These are phyloP conservation scores for Aristolochia californica DNA, from an alignment of 164 flowering plant species.

Conservation along the genomic window DNA sequence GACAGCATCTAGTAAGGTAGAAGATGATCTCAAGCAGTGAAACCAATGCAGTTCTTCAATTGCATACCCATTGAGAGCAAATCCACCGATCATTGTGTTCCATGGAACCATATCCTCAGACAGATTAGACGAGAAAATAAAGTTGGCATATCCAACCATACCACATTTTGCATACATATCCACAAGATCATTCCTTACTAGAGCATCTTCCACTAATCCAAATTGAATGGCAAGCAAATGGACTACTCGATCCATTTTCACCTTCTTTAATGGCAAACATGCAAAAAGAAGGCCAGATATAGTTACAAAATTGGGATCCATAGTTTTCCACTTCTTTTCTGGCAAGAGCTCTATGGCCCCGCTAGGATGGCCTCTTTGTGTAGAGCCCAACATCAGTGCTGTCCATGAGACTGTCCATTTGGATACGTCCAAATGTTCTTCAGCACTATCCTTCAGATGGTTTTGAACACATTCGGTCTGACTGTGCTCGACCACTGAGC, in stretches of 20 bases:
- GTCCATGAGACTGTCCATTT: no score
- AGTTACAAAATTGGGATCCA: no score
- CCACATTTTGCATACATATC: constrained; percentile 67
- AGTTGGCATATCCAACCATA: constrained; percentile 33
- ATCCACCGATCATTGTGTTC: constrained; percentile 68
- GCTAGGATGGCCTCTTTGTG: no score
- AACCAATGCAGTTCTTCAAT: constrained; percentile 39
- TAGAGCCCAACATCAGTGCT: no score
- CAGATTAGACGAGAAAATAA: constrained; percentile 31
- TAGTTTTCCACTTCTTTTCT: no score
- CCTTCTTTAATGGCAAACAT: constrained; percentile 15
- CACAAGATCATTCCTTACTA: constrained; percentile 51
- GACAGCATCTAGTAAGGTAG: constrained; percentile 40
- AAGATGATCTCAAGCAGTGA: constrained; percentile 33
- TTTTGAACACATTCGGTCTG: no score
- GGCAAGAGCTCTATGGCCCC: no score
- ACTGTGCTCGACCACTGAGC: no score
- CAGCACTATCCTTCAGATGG: no score
- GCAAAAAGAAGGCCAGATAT: no score
- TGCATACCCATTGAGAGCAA: constrained; percentile 36
- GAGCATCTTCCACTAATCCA: constrained; percentile 30
- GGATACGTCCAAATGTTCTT: no score
- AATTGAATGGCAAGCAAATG: constrained; percentile 43
- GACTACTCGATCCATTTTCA: constrained; percentile 29
- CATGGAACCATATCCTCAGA: constrained; percentile 47